Evolutionary conservation across 208 protist species (phyloP).

Genomic region (Trypanosoma caninum): DNA sequence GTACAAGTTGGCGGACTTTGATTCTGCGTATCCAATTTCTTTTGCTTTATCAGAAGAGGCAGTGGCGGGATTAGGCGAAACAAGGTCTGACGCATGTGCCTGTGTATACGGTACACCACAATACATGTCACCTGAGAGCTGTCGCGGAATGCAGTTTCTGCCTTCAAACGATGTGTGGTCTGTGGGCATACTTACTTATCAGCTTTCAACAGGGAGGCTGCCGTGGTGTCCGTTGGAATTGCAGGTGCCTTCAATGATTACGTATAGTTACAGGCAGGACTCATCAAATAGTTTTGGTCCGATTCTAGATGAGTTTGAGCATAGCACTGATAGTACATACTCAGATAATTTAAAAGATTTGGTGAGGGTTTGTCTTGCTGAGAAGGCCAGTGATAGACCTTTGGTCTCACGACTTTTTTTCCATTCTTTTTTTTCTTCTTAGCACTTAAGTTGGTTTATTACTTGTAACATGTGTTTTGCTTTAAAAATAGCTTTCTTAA

Average conservation of each 20-base stretch:
- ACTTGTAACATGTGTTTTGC: no score
- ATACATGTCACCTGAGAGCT: conserved; percentile 85
- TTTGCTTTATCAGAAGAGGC: neutral
- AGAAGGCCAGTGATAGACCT: conserved; percentile 53
- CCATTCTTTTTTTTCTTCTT: conserved; percentile 53
- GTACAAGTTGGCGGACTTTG: conserved; percentile 70
- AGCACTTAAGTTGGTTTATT: no score
- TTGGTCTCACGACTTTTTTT: conserved; percentile 44
- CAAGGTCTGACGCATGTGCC: neutral
- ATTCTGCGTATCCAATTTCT: conserved; percentile 8
- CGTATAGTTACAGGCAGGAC: conserved; percentile 39
- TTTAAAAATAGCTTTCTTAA: no score
- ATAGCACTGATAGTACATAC: conserved; percentile 7
- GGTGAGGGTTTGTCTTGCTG: conserved; percentile 46
- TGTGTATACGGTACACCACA: conserved; percentile 36
- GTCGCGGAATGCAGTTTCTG: conserved; percentile 43
- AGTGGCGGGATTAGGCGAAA: conserved; percentile 6
- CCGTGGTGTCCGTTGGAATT: conserved; percentile 68
- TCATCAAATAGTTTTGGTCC: conserved; percentile 40
- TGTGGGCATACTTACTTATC: conserved; percentile 68
- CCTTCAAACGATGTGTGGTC: conserved; percentile 82
- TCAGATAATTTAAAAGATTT: conserved; percentile 54
- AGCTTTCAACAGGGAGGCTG: conserved; percentile 59
- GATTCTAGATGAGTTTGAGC: conserved; percentile 50
- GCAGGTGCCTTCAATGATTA: conserved; percentile 58